Conservation (phyloP, 1,139 yeast species). For the Yamadazyma taylorii region DNA sequence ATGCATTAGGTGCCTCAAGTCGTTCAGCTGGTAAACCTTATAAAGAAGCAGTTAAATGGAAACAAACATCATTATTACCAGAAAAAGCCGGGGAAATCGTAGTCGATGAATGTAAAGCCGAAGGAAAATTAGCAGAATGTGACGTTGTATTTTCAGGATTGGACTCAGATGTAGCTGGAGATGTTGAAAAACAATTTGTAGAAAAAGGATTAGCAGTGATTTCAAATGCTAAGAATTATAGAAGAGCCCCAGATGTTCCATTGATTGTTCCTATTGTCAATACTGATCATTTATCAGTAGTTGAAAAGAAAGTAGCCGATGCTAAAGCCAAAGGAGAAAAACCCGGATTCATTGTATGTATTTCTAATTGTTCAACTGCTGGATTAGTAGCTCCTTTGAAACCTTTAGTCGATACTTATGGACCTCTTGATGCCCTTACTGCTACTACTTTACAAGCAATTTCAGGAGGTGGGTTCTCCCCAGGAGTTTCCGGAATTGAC, state of each 20-base stretch:
- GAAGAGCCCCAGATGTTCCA: slow-evolving; percentile 87
- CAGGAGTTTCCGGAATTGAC: slow-evolving; percentile 96
- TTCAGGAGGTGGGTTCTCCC: slow-evolving; percentile 98
- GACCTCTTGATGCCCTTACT: slow-evolving; percentile 84
- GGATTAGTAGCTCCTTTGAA: slow-evolving; percentile 96
- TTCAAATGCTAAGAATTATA: slow-evolving; percentile 94
- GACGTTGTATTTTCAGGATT: slow-evolving; percentile 94
- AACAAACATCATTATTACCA: slow-evolving; percentile 85
- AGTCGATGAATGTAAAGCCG: slow-evolving; percentile 78
- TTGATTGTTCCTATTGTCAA: slow-evolving; percentile 93
- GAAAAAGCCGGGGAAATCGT: slow-evolving; percentile 56
- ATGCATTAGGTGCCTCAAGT: slow-evolving; percentile 87
- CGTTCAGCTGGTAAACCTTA: slow-evolving; percentile 93
- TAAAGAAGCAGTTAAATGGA: slow-evolving; percentile 89
- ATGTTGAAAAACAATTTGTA: slow-evolving; percentile 80
- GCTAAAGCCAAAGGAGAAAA: slow-evolving; percentile 53
- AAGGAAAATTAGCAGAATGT: slow-evolving; percentile 75
- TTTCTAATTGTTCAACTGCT: slow-evolving; percentile 97
- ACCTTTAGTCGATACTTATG: slow-evolving; percentile 84
- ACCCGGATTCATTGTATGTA: slow-evolving; percentile 86
- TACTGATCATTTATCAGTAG: slow-evolving; percentile 84
- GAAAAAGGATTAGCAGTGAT: slow-evolving; percentile 81
- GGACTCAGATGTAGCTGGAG: slow-evolving; percentile 92
- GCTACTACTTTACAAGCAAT: slow-evolving; percentile 96
- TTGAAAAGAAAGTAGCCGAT: slow-evolving; percentile 57